These are phyloP conservation scores for Alternaria atra DNA, from an alignment of 2,329 filamentous ascomycete species.

Conservation along the genomic window DNA sequence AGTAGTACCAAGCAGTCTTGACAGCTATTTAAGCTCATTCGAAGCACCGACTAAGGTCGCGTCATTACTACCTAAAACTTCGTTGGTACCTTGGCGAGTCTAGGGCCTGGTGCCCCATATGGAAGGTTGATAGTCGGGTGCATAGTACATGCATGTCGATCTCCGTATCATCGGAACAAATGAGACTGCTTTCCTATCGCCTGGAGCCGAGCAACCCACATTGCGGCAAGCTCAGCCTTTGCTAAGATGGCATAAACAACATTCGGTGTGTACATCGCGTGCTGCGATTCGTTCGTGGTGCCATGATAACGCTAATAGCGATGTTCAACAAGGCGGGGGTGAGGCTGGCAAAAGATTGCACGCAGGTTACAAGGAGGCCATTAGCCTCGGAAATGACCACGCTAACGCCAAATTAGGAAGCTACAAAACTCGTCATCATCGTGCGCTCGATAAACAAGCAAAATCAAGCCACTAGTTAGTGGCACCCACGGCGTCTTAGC, in stretches of 20 bases:
- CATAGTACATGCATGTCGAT: constrained; percentile 12
- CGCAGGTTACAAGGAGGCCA: too few relatives aligned
- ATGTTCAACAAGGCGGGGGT: neutral
- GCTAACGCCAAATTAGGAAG: constrained; percentile 15
- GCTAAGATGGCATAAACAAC: neutral
- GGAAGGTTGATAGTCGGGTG: constrained; percentile 10
- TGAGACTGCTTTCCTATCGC: neutral
- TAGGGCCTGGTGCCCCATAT: constrained; percentile 1
- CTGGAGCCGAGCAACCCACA: neutral
- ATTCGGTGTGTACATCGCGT: neutral
- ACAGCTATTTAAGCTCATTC: constrained; percentile 13
- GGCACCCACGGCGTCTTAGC: constrained; percentile 3
- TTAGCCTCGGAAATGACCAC: neutral
- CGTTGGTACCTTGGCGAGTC: constrained; percentile 1
- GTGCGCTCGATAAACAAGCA: constrained; percentile 20
- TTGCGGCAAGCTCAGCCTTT: neutral
- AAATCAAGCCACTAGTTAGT: constrained; percentile 14
- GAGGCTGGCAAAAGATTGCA: neutral
- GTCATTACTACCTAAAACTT: neutral
- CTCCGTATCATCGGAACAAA: neutral
- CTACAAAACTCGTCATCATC: constrained; percentile 11
- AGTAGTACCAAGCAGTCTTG: constrained; percentile 3
- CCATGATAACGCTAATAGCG: neutral
- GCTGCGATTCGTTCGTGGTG: neutral
- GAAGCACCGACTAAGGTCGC: constrained; percentile 5